Evolutionary conservation across 2,329 filamentous ascomycete genomes (phyloP).

Genomic region (Ceratocystis cacaofunesta): DNA sequence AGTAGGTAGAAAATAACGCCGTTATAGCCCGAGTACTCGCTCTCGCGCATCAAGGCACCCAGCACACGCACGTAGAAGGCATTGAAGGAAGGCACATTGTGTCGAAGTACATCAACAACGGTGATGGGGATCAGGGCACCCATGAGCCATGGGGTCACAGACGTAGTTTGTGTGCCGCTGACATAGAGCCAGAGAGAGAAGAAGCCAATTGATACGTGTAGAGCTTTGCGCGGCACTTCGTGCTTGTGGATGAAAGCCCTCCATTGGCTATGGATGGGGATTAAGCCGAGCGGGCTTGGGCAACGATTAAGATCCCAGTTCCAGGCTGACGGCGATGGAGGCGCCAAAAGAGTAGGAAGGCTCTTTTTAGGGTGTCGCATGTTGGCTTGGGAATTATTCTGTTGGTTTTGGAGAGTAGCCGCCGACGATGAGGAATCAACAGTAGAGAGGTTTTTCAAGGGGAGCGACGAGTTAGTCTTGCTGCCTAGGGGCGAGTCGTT

Average conservation of each 20-base stretch:
- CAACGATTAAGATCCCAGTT: constrained; percentile 84
- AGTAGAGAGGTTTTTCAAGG: not conserved
- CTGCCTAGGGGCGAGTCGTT: constrained; percentile 8
- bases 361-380: constrained; percentile 19
- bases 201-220: constrained; percentile 96
- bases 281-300: constrained; percentile 81
- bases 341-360: constrained; percentile 53
- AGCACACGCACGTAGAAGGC: constrained; percentile 69
- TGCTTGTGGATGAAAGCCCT: constrained; percentile 87
- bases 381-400: not conserved
- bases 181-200: constrained; percentile 76
- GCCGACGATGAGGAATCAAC: not conserved
- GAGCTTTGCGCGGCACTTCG: constrained; percentile 82
- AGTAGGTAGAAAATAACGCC: constrained; percentile 94
- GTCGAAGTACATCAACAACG: constrained; percentile 65
- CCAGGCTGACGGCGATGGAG: constrained; percentile 50
- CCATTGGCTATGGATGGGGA: constrained; percentile 89
- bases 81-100: constrained; percentile 70
- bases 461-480: not conserved
- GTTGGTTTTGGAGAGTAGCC: not conserved
- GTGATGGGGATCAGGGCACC: constrained; percentile 70
- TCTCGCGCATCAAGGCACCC: constrained; percentile 92
- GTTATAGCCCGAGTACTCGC: constrained; percentile 86
- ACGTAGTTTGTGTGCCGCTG: constrained; percentile 56
- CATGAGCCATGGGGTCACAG: constrained; percentile 76